A percentile compares a stretch with the other conserved stretches of the same genome.
Conservation (phyloP, 805 yeast species). For the Brettanomyces bruxellensis region DNA sequence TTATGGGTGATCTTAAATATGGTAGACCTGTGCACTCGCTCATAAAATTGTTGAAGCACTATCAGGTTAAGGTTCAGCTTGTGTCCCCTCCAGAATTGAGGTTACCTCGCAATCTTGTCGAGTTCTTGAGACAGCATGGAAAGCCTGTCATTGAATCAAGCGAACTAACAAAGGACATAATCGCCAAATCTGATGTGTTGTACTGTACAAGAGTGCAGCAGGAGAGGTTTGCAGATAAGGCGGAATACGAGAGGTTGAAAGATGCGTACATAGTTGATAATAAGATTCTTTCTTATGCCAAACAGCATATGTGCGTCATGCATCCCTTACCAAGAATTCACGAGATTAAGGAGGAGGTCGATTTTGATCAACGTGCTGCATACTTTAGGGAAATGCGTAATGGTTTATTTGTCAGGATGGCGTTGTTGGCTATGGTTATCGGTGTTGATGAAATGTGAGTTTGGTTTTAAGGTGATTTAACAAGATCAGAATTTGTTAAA, state of each 20-base stretch:
- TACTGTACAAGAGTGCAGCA: conserved; percentile 98
- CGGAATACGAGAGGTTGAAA: conserved; percentile 79
- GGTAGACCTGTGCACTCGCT: conserved; percentile 98
- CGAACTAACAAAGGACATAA: conserved; percentile 72
- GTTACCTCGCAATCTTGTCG: conserved; percentile 66
- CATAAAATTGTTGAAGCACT: conserved; percentile 81
- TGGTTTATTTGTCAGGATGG: conserved; percentile 98
- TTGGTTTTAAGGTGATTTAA: too few species aligned
- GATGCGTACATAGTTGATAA: conserved; percentile 90
- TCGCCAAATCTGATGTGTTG: conserved; percentile 85
- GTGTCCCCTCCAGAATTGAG: conserved; percentile 85
- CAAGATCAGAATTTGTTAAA: too few species aligned
- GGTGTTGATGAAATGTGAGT: conserved; percentile 54
- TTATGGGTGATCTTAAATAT: conserved; percentile 97
- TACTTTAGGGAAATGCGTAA: conserved; percentile 99
- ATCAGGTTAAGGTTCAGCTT: conserved; percentile 86
- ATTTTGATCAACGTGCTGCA: conserved; percentile 98
- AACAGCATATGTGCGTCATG: conserved; percentile 97
- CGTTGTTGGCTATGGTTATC: conserved; percentile 93
- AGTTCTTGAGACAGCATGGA: conserved; percentile 55
- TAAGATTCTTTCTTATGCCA: conserved; percentile 82
- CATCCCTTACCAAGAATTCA: conserved; percentile 97
- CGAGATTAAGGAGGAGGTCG: conserved; percentile 97
- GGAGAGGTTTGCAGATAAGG: conserved; percentile 78
- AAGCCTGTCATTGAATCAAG: conserved; percentile 69